Conservation (phyloP, 2,329 filamentous ascomycete species). For the Exophiala aquamarina region DNA sequence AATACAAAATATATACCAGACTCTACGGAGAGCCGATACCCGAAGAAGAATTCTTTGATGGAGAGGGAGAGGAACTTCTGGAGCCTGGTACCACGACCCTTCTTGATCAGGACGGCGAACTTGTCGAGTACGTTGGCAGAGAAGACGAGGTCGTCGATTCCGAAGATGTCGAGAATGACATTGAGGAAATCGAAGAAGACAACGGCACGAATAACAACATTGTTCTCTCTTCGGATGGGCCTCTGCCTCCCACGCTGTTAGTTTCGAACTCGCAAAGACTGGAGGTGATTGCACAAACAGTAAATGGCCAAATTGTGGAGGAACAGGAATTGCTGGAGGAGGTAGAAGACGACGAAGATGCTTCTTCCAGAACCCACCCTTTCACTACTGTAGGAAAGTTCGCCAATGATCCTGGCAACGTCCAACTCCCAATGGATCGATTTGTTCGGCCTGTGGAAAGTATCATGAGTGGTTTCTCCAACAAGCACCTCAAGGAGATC, state of each 20-base stretch:
- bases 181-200: neutral
- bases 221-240: constrained; percentile 1
- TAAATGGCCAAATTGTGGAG: constrained; percentile 45
- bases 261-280: constrained; percentile 30
- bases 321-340: constrained; percentile 41
- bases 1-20: constrained; percentile 74
- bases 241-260: constrained; percentile 15
- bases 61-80: constrained; percentile 31
- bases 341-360: constrained; percentile 40
- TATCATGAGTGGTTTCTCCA: constrained; percentile 67
- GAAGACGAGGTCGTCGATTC: constrained; percentile 3
- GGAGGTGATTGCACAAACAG: constrained; percentile 39
- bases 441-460: constrained; percentile 69
- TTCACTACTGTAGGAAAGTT: constrained; percentile 74
- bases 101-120: constrained; percentile 39
- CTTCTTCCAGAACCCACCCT: constrained; percentile 56
- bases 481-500: constrained; percentile 71
- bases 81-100: constrained; percentile 30
- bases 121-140: constrained; percentile 32
- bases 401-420: constrained; percentile 68
- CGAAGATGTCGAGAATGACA: neutral
- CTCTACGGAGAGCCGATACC: constrained; percentile 71
- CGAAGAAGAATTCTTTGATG: constrained; percentile 26
- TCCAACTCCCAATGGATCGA: constrained; percentile 69
- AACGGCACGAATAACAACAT: constrained; percentile 19